A percentile compares a stretch with the other conserved stretches of the same genome.
Conservation (phyloP, 148 eudicot species). For the Bassia scoparia region DNA sequence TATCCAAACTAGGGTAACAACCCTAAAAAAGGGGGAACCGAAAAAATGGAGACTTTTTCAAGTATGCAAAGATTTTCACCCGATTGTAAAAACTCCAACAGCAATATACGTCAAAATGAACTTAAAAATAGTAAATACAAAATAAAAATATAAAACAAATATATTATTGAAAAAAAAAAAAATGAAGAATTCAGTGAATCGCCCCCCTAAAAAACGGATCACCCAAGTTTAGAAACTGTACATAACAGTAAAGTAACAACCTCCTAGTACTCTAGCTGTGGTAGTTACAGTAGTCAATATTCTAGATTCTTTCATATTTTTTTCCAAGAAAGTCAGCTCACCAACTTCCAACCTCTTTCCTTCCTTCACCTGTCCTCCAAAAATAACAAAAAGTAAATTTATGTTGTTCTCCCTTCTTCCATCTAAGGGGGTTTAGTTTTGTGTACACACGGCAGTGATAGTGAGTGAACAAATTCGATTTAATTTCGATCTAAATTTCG, state of each 20-base stretch:
- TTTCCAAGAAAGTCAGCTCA: conserved; percentile 26
- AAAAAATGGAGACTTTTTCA: too few relatives aligned
- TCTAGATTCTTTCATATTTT: background rate
- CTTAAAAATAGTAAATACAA: background rate
- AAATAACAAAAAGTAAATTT: background rate
- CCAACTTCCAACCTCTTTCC: conserved; percentile 5
- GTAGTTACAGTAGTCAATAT: conserved; percentile 4
- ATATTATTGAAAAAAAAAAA: background rate
- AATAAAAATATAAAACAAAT: too few relatives aligned
- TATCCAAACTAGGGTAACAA: too few relatives aligned
- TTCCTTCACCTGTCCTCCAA: background rate
- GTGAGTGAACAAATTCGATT: too few relatives aligned
- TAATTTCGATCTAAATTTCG: too few relatives aligned
- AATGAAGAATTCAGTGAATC: background rate
- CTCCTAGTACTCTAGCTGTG: background rate
- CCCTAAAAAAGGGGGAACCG: too few relatives aligned
- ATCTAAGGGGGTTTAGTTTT: too few relatives aligned
- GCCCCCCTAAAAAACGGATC: background rate
- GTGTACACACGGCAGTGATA: too few relatives aligned
- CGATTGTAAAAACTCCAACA: background rate
- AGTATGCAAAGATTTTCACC: too few relatives aligned
- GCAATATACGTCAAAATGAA: background rate
- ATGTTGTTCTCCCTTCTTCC: background rate
- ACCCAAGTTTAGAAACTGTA: conserved; percentile 1
- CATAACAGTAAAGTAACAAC: background rate